A percentile compares a stretch with the other conserved stretches of the same genome.
These are phyloP conservation scores for Coprinopsis marcescibilis DNA, from an alignment of 768 basidiomycete genomes.

Conservation along the genomic window DNA sequence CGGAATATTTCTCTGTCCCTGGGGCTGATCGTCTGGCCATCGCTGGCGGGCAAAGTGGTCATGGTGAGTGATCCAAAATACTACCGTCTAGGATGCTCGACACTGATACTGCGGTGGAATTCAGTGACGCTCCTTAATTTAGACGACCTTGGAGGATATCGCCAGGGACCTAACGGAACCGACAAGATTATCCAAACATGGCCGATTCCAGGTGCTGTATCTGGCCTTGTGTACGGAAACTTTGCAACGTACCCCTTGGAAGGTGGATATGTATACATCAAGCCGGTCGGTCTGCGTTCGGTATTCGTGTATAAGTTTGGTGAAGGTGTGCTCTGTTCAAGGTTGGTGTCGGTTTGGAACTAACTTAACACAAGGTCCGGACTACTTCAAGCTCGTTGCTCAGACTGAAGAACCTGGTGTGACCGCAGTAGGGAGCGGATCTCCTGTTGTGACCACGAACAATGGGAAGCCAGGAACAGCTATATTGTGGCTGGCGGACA, in stretches of 20 bases:
- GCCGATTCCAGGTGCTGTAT: background rate
- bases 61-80: background rate
- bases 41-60: constrained; percentile 2
- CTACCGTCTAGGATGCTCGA: background rate
- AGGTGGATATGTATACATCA: constrained; percentile 2
- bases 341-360: too few relatives aligned
- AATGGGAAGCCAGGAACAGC: background rate
- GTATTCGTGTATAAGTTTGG: background rate
- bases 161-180: constrained; percentile 1
- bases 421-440: constrained; percentile 4
- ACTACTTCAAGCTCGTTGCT: constrained; percentile 4
- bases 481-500: constrained; percentile 1
- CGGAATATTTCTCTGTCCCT: background rate
- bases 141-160: constrained; percentile 1
- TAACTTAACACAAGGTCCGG: background rate
- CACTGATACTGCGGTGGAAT: background rate
- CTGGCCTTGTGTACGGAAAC: constrained; percentile 2
- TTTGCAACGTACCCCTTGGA: background rate
- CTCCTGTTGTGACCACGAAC: background rate
- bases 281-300: constrained; percentile 1
- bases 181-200: background rate
- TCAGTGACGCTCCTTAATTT: constrained; percentile 1
- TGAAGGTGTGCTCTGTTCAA: too few relatives aligned
- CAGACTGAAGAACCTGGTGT: background rate
- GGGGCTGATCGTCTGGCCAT: background rate